Evolutionary conservation across 2,329 filamentous ascomycete species (phyloP), one percentile per base, ranked within the genome.

Genomic region (Clonostachys byssicola): DNA sequence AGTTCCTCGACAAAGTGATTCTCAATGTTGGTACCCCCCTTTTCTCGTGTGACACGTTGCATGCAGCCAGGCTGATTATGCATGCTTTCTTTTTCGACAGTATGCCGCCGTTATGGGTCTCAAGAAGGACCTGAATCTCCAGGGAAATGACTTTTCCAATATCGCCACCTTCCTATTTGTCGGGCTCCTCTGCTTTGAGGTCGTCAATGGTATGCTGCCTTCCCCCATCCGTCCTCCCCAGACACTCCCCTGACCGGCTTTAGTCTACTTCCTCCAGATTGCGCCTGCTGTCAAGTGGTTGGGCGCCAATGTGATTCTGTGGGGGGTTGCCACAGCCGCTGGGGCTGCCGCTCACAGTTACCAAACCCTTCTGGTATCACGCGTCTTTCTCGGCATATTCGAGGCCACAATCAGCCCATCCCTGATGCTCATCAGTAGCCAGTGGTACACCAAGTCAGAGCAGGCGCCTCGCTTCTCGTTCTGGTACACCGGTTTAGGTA

Each of bases 31-130:
- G 75, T 65, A 14, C 34, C 35, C 8, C 34, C 33, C 44, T 30
- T 20, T n/a, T 34, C 30, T 39, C 36, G 30, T 34, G 9, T 13
- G 33, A 40, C 16, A 34, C 23, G 16, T 45, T 47, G 34, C 35
- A 40, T 39, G 40, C 20, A 17, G 23, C 14, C 16, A n/a, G 16
- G n/a, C 18, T 9, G 30, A 30, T 12, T 30, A 42, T 36, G 23
- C 38, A 52, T 20, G 48, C 48, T 44, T 18, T 34, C n/a, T 23
- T 36, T 17, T 9, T 35, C 8, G 34, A 7, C 59, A 83, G 75
- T 86, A 86, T 56, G 81, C 80, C 16, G 78, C 77, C 49, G 80
- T 87, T 45, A 87, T 86, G 83, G 81, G 81, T 4, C 59, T 88
- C 8, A 67, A 62, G 18, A 61, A 71, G 44, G 80, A 84, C 48